Percentiles rank a stretch among this genome's conserved stretches.
phyloP scores from a whole-genome alignment of 2,329 filamentous ascomycete species.

The Colletotrichum scovillei region DNA sequence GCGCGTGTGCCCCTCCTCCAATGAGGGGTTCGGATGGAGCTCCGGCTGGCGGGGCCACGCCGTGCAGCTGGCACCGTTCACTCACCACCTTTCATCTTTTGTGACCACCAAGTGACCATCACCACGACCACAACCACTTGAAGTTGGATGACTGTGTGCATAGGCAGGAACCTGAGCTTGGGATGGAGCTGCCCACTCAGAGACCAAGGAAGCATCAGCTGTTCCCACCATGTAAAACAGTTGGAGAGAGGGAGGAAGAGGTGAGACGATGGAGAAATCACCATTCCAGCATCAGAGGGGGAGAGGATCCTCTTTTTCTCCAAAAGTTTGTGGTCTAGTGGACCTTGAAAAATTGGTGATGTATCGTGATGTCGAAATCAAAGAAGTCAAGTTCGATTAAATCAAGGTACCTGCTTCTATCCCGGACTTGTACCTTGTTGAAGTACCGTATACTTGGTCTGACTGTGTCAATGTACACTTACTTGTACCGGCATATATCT shows the following conservation, averaged over 20 bases:
- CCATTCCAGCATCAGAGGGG: background rate
- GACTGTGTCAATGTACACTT: background rate
- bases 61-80: background rate
- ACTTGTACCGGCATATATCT: background rate
- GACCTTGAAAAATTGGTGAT: background rate
- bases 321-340: background rate
- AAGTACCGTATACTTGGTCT: background rate
- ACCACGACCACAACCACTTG: too few species aligned
- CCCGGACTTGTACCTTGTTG: background rate
- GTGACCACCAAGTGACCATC: too few species aligned
- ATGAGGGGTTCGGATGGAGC: slow-evolving; percentile 22
- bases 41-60: slow-evolving; percentile 1
- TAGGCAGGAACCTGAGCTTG: background rate
- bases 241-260: background rate
- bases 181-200: background rate
- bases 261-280: background rate
- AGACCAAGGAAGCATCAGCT: background rate
- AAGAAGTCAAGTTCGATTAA: background rate
- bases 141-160: background rate
- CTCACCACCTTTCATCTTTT: background rate
- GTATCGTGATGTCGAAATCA: background rate
- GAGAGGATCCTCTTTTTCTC: slow-evolving; percentile 25
- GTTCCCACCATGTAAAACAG: background rate
- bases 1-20: slow-evolving; percentile 11
- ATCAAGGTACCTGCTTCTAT: background rate